Conservation (phyloP, 225 moss, liverwort and hornwort species). For the Neckera pumila region DNA sequence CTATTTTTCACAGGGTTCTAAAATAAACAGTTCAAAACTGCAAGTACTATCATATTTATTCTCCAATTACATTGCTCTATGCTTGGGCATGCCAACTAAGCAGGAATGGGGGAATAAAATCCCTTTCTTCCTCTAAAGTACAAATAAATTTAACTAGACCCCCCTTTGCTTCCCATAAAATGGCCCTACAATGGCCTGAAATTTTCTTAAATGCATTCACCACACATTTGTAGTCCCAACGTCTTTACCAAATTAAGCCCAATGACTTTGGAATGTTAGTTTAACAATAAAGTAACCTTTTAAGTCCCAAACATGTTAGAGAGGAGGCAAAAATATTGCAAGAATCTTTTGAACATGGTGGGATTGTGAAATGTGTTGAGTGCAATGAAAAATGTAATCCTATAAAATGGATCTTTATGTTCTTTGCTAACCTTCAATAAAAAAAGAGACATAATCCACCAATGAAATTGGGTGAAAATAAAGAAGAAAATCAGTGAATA, state of each 20-base stretch:
- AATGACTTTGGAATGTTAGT: neutral
- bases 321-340: neutral
- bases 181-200: accelerated
- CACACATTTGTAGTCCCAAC: neutral
- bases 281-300: neutral
- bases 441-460: neutral
- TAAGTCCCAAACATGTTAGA: neutral
- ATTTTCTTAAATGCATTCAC: neutral
- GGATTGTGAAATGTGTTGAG: neutral
- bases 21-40: neutral
- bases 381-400: accelerated
- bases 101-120: no score
- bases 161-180: no score
- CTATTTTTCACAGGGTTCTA: neutral
- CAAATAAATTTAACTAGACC: no score
- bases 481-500: neutral
- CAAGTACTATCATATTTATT: neutral
- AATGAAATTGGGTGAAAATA: neutral
- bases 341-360: neutral
- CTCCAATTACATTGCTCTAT: neutral
- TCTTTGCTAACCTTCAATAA: neutral
- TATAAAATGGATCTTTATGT: neutral
- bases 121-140: no score
- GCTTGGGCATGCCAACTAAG: no score
- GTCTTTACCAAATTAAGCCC: neutral